These are phyloP conservation scores for Phytopythium delawarense DNA, from an alignment of 352 stramenopile species.

Conservation along the genomic window DNA sequence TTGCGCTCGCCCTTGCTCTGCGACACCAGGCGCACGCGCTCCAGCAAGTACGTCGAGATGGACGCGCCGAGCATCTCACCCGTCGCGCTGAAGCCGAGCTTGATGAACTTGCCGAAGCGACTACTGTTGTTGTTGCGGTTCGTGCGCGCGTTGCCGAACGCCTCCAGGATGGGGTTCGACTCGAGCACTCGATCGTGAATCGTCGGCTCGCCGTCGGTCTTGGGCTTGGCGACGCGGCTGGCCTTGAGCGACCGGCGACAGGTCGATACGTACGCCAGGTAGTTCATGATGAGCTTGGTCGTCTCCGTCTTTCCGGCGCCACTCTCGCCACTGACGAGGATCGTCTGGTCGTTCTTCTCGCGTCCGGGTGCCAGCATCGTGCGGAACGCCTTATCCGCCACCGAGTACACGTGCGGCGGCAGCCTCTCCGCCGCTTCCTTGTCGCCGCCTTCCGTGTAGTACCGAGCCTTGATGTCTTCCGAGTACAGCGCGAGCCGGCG, in stretches of 20 bases:
- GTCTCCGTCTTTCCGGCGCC: constrained; percentile 96
- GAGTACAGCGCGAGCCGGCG: constrained; percentile 65
- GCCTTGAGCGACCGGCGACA: constrained; percentile 14
- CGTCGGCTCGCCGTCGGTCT: constrained; percentile 21
- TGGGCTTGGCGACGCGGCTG: constrained; percentile 5
- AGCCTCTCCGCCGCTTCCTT: constrained; percentile 50
- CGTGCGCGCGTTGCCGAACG: constrained; percentile 94
- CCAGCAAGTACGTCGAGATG: constrained; percentile 93
- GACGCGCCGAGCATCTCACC: constrained; percentile 79
- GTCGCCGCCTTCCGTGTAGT: constrained; percentile 56
- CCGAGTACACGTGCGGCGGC: constrained; percentile 82
- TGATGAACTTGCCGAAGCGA: constrained; percentile 97
- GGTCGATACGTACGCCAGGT: constrained; percentile 88
- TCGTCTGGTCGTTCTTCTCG: constrained; percentile 86
- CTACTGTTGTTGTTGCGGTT: constrained; percentile 97
- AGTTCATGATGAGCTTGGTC: constrained; percentile 97
- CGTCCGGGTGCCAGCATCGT: constrained; percentile 63
- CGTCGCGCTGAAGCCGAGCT: constrained; percentile 82
- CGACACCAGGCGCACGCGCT: constrained; percentile 93
- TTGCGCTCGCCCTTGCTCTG: constrained; percentile 94
- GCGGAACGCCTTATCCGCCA: constrained; percentile 81
- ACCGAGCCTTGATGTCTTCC: constrained; percentile 61
- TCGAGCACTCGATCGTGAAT: constrained; percentile 90
- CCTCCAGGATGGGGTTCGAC: constrained; percentile 95
- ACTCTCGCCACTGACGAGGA: constrained; percentile 95